Evolutionary conservation across 768 basidiomycete species (phyloP).

Genomic region (Podaxis pistillaris): DNA sequence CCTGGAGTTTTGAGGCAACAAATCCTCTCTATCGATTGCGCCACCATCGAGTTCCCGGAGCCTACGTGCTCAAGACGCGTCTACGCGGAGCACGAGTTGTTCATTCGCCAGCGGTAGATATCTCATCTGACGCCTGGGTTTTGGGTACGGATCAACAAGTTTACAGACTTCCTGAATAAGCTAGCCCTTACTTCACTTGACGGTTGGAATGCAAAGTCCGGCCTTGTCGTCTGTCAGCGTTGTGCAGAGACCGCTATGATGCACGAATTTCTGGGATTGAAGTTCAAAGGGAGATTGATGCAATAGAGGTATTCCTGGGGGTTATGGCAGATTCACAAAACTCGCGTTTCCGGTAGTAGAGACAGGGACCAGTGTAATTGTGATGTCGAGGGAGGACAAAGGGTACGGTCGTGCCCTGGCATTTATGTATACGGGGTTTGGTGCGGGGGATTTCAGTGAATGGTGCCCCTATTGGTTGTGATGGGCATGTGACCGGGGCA

Average conservation of each 20-base stretch:
- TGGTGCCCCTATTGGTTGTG: not conserved
- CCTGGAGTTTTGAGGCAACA: too few species aligned
- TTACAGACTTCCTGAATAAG: not conserved
- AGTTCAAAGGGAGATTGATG: not conserved
- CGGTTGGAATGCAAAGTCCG: not conserved
- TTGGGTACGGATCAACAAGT: not conserved
- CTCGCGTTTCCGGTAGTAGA: not conserved
- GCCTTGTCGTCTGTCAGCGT: not conserved
- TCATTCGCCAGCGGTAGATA: not conserved
- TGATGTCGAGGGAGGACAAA: not conserved
- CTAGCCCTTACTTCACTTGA: not conserved
- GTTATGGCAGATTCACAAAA: not conserved
- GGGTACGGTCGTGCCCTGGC: not conserved
- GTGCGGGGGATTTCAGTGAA: not conserved
- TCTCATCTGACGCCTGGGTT: not conserved
- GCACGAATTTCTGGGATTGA: not conserved
- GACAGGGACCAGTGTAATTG: not conserved
- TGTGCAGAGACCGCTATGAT: not conserved
- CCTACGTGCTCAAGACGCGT: not conserved
- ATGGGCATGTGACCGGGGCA: slow-evolving; percentile 12
- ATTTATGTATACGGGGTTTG: not conserved
- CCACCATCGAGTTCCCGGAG: too few species aligned
- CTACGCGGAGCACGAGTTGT: not conserved
- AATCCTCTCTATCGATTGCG: too few species aligned
- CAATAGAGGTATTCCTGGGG: not conserved